These are phyloP conservation scores for Rhypophila decipiens DNA, from an alignment of 495 filamentous ascomycete species.

Conservation along the genomic window DNA sequence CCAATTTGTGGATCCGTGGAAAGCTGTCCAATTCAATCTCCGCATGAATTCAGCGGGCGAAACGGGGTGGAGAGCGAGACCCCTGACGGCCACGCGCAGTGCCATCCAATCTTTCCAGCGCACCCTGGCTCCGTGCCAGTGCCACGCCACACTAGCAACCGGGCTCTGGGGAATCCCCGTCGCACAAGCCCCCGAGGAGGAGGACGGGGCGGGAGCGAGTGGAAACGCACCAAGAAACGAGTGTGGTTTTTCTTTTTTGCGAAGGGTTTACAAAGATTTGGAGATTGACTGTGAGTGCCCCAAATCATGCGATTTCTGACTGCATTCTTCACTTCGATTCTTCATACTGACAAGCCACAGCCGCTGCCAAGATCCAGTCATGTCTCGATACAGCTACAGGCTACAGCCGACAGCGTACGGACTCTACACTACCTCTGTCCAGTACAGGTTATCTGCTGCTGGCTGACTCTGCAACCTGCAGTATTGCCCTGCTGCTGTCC, in stretches of 20 bases:
- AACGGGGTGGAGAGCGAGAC: background rate
- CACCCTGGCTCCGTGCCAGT: background rate
- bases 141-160: background rate
- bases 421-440: no score
- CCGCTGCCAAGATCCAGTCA: background rate
- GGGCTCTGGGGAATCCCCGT: background rate
- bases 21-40: background rate
- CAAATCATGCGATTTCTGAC: background rate
- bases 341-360: background rate
- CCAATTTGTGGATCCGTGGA: background rate
- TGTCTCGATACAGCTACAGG: no score
- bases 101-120: no score
- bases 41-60: no score
- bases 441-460: no score
- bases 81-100: background rate
- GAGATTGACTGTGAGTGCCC: background rate
- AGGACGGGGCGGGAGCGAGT: no score
- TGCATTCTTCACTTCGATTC: no score
- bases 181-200: no score
- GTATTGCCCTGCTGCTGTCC: background rate
- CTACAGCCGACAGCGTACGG: no score
- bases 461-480: no score
- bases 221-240: background rate
- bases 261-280: background rate
- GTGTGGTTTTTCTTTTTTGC: background rate